Base-by-base conservation (phyloP, 176 grass and related monocot species). In the Raddia distichophylla region DNA sequence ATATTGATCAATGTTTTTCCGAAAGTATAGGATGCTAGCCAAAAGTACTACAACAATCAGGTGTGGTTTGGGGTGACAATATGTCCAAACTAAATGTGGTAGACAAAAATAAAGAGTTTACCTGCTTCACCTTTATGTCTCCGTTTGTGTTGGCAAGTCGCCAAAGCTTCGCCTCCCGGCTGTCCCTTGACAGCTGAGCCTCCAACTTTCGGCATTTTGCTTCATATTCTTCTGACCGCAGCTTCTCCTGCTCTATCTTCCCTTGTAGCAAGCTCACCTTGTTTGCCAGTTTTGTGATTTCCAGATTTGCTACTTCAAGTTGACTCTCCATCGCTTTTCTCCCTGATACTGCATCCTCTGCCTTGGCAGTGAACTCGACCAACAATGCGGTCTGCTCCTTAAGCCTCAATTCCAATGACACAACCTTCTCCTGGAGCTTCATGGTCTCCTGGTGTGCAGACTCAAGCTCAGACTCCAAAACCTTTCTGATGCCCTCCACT, bases 121-220 rank as follows among this genome's bases (percentile, higher is more conserved):
- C 97, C 91, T 99, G 91, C 80, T 92, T 95, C 15, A 88, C 85
- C 80, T 99, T 99, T 59, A 91, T 64, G 51, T 96, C 91, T 44
- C 85, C 87, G 10, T 92, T 96, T 79, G 91, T 76, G 73, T 82
- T 87, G 45, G 87, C 56, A 7, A 87, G 71, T 72, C 62, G 91
- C 87, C 87, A 83, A 69, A 87, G 78, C 48, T 90, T 89, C 1
- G 78, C 85, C 77, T 94, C 93, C 71, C 78, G 73, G 64, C 80
- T 83, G n/a, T 91, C 83, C 85, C 69, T 91, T 14, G 81, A 89
- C 60, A 96, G 54, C 79, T 91, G 93, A 73, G 85, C 83, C 76
- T 96, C 93, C 89, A 99, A 74, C 80, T 92, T 96, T 12, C 73
- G 85, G 80, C 85, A 99, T 80, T 93, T 95, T 19, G 87, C 73